Conservation (phyloP, 2,329 filamentous ascomycete genomes). For the Annulohypoxylon truncatum region DNA sequence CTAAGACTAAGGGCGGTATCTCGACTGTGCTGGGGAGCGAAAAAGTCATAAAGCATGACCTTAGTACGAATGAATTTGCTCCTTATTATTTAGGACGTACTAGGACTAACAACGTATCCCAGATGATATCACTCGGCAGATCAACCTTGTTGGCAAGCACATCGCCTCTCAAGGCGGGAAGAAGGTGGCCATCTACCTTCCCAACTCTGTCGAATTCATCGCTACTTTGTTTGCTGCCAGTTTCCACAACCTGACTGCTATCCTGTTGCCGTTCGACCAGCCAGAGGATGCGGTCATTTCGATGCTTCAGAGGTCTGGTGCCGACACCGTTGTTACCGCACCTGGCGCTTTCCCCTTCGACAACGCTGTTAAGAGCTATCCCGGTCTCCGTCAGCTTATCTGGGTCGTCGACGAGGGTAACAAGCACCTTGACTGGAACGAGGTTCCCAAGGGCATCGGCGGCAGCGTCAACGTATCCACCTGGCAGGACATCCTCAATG, state of each 20-base stretch:
- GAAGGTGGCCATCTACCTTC: constrained; percentile 88
- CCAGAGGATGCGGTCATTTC: constrained; percentile 74
- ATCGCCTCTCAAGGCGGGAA: constrained; percentile 77
- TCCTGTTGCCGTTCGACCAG: constrained; percentile 86
- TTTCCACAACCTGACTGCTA: constrained; percentile 88
- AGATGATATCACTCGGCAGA: constrained; percentile 83
- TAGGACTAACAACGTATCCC: constrained; percentile 44
- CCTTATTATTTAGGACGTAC: not conserved
- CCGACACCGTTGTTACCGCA: constrained; percentile 84
- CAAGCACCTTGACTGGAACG: constrained; percentile 94
- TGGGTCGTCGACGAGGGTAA: constrained; percentile 95
- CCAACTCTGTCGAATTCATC: constrained; percentile 92
- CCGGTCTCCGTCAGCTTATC: constrained; percentile 79
- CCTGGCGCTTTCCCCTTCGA: constrained; percentile 90
- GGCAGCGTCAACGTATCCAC: constrained; percentile 84
- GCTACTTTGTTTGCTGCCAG: constrained; percentile 85
- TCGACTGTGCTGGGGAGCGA: constrained; percentile 83
- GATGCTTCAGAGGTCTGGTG: constrained; percentile 77
- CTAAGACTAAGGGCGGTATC: constrained; percentile 74
- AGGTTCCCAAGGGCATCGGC: constrained; percentile 81
- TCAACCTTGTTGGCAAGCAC: constrained; percentile 85
- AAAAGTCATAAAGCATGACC: constrained; percentile 77
- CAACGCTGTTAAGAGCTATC: constrained; percentile 74
- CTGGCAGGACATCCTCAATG: constrained; percentile 89
- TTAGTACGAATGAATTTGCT: constrained; percentile 58